phyloP scores from a whole-genome alignment of 2,329 filamentous ascomycete species.

The Fusarium sp. region DNA sequence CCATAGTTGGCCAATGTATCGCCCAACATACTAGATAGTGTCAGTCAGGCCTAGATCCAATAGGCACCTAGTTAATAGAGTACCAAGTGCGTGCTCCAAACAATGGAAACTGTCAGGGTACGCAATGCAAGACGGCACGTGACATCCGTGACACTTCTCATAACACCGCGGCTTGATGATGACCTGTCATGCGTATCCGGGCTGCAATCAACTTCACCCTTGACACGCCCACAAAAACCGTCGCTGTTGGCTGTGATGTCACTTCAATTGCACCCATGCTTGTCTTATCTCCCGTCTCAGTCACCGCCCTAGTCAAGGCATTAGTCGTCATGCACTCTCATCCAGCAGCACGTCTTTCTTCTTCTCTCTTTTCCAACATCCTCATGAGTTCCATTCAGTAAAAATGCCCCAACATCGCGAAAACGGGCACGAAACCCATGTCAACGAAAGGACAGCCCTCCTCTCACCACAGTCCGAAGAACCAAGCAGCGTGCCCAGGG shows the following conservation, averaged over 20 bases:
- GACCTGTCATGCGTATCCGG: background rate
- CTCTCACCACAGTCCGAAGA: background rate
- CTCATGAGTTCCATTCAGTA: background rate
- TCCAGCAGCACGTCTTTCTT: background rate
- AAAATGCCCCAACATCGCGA: background rate
- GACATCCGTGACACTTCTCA: background rate
- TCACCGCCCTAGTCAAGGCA: background rate
- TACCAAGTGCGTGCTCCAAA: background rate
- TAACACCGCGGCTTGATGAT: background rate
- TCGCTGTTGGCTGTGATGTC: background rate
- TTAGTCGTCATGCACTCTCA: background rate
- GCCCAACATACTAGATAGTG: background rate
- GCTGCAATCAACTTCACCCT: conserved; percentile 1
- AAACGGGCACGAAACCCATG: background rate
- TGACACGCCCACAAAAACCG: background rate
- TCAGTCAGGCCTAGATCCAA: background rate
- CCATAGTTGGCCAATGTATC: background rate
- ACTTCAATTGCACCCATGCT: background rate
- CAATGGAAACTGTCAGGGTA: no score
- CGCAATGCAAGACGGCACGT: background rate
- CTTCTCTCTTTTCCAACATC: background rate
- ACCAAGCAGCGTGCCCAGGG: background rate
- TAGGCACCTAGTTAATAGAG: background rate
- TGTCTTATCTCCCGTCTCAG: background rate
- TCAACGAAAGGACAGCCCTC: background rate